Percentiles rank a stretch among this genome's conserved stretches.
Conservation (phyloP, 192 early-diverging fungal genomes). For the Umbelopsis isabellina region DNA sequence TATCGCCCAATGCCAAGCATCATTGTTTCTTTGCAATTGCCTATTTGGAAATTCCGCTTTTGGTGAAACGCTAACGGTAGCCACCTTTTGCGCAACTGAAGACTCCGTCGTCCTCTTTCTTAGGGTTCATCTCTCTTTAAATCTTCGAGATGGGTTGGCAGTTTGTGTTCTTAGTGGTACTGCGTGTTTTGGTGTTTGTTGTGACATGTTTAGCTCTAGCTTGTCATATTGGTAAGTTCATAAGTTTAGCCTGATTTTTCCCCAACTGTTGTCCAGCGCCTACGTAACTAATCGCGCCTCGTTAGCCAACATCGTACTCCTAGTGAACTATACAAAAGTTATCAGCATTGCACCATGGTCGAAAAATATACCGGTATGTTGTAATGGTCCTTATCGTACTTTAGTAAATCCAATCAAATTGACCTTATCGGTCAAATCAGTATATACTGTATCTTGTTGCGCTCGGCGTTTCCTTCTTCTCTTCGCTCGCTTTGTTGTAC, state of each 20-base stretch:
- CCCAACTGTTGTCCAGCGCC: not conserved
- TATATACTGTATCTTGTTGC: conserved; percentile 10
- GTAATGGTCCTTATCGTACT: not conserved
- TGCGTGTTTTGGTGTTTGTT: not conserved
- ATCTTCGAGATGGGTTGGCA: conserved; percentile 19
- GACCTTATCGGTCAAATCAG: not conserved
- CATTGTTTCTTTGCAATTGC: conserved; percentile 19
- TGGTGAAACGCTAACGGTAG: not conserved
- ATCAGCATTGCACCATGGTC: conserved; percentile 6
- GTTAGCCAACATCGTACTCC: conserved; percentile 4
- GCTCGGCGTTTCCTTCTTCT: conserved; percentile 1
- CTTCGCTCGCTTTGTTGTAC: not conserved
- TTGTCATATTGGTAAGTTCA: not conserved
- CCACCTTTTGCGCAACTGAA: not conserved
- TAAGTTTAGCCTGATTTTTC: not conserved
- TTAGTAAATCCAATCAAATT: not conserved
- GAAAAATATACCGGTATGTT: not conserved
- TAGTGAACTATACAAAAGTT: not conserved
- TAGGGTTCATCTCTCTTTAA: conserved; percentile 3
- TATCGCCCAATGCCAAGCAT: no score
- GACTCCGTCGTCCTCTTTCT: conserved; percentile 8
- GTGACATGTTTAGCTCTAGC: not conserved
- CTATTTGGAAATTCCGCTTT: conserved; percentile 10
- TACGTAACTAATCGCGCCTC: not conserved
- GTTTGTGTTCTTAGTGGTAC: not conserved